Evolutionary conservation across 192 early-diverging fungal species (phyloP).

Genomic region (Phlyctochytrium arcticum): DNA sequence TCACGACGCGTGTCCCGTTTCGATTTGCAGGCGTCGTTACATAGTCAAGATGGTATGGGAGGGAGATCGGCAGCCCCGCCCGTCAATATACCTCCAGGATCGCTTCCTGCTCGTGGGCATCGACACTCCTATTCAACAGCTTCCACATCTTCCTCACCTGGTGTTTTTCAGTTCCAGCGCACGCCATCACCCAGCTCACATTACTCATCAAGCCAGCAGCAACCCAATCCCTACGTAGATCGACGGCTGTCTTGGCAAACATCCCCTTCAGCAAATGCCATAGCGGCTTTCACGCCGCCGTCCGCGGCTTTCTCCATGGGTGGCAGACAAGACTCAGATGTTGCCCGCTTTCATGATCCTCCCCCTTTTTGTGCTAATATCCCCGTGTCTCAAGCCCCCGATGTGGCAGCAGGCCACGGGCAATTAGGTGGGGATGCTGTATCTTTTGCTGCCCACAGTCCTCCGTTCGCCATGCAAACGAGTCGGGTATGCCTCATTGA

Average conservation of each 20-base stretch:
- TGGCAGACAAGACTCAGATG: neutral
- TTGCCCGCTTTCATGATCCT: slow-evolving; percentile 1
- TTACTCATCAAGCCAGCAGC: slow-evolving; percentile 1
- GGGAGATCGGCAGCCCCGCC: slow-evolving; percentile 19
- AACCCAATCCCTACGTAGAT: slow-evolving; percentile 1
- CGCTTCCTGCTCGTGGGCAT: slow-evolving; percentile 13
- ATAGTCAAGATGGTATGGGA: neutral
- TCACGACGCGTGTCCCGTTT: slow-evolving; percentile 17
- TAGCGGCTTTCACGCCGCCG: slow-evolving; percentile 22
- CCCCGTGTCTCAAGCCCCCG: neutral
- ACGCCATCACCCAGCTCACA: neutral
- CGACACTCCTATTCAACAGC: slow-evolving; percentile 12
- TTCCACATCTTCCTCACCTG: slow-evolving; percentile 18
- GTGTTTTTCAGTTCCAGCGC: neutral
- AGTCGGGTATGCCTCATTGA: neutral
- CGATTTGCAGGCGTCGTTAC: slow-evolving; percentile 1
- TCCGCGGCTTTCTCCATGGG: slow-evolving; percentile 9
- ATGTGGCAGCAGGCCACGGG: no score
- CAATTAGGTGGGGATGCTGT: neutral
- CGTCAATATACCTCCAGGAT: slow-evolving; percentile 34
- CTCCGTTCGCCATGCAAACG: slow-evolving; percentile 2
- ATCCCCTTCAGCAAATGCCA: slow-evolving; percentile 8
- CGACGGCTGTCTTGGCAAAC: slow-evolving; percentile 5
- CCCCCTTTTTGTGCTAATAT: slow-evolving; percentile 22
- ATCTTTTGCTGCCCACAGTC: slow-evolving; percentile 8